A percentile compares a stretch with the other conserved stretches of the same genome.
Conservation (phyloP, 257 asterid species). For the Striga asiatica region DNA sequence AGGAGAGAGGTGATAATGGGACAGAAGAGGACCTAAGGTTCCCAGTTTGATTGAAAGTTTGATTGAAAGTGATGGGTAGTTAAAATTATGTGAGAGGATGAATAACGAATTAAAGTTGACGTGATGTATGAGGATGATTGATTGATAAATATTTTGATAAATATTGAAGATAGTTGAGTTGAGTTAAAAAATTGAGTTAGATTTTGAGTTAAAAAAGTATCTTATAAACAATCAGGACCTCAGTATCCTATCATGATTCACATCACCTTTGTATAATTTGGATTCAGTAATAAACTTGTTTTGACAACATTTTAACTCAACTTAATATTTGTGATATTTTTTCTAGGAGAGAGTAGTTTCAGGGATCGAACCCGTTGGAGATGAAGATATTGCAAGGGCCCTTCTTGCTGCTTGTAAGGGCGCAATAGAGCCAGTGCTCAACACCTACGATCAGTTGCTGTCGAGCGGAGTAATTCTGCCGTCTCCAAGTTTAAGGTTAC, state of each 20-base stretch:
- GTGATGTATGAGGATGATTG: too few relatives aligned
- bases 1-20: too few relatives aligned
- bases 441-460: slow-evolving; percentile 67
- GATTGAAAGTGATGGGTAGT: too few relatives aligned
- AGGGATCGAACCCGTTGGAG: slow-evolving; percentile 70
- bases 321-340: not conserved
- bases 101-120: too few relatives aligned
- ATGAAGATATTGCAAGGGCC: slow-evolving; percentile 88
- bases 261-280: not conserved
- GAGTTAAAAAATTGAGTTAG: not conserved
- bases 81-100: too few relatives aligned
- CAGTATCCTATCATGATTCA: not conserved
- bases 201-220: not conserved
- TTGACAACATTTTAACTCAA: not conserved
- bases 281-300: not conserved
- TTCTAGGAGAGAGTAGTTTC: slow-evolving; percentile 69
- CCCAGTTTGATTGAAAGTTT: too few relatives aligned
- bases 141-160: not conserved
- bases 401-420: slow-evolving; percentile 86
- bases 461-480: slow-evolving; percentile 70
- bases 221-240: too few relatives aligned
- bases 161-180: too few relatives aligned
- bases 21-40: too few relatives aligned
- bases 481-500: slow-evolving; percentile 56
- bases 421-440: slow-evolving; percentile 75